Percentiles rank a stretch among this genome's conserved stretches.
Conservation (phyloP, 2,329 filamentous ascomycete species). For the Alternaria viburni region DNA sequence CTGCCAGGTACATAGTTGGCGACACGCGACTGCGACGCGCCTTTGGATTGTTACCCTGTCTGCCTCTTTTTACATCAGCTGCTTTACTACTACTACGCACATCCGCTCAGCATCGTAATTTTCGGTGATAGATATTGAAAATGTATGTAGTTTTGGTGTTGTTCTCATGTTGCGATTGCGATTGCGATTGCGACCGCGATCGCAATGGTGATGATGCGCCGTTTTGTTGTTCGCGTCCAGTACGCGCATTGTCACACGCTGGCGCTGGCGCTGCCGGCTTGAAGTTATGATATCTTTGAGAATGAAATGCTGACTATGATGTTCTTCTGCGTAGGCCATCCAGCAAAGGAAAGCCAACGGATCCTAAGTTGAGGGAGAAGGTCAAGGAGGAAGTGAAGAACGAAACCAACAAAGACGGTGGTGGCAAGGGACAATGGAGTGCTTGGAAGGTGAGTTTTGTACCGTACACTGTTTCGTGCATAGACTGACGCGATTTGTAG, state of each 20-base stretch:
- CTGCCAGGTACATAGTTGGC: not conserved
- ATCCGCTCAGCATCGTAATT: too few species aligned
- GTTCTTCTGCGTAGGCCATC: constrained; percentile 34
- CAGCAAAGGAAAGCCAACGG: constrained; percentile 54
- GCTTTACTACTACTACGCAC: too few species aligned
- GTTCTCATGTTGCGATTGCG: too few species aligned
- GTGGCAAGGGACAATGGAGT: constrained; percentile 56
- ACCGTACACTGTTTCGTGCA: not conserved
- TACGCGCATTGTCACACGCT: too few species aligned
- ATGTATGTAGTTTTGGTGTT: too few species aligned
- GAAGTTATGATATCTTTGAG: not conserved
- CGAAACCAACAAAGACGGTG: constrained; percentile 54
- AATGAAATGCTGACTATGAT: not conserved
- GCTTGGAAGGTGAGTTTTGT: constrained; percentile 52
- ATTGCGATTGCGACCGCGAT: not conserved
- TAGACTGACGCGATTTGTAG: constrained; percentile 21
- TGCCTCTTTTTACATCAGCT: too few species aligned
- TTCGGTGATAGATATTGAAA: too few species aligned
- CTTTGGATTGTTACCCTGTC: not conserved
- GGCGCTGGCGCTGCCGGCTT: too few species aligned
- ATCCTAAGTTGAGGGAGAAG: constrained; percentile 53
- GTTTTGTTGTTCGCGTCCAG: not conserved
- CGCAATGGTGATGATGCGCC: not conserved
- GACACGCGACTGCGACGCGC: constrained; percentile 4
- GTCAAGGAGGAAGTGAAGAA: constrained; percentile 56